A percentile compares a stretch with the other conserved stretches of the same genome.
phyloP scores from a whole-genome alignment of 2,329 filamentous ascomycete species.

The Chrysosporium queenslandicum region DNA sequence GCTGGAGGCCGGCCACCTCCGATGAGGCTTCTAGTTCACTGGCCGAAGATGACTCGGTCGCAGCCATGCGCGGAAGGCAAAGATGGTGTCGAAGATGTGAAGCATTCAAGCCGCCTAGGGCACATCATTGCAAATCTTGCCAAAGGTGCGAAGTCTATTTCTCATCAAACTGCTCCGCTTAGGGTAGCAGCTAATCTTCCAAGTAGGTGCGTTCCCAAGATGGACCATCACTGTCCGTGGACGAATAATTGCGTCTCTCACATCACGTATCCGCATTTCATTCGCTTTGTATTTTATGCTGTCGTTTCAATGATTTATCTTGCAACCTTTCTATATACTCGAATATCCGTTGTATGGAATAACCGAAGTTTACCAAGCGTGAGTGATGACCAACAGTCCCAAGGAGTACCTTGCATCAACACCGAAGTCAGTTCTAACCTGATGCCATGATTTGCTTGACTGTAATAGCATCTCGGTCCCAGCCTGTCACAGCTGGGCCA shows the following conservation, averaged over 20 bases:
- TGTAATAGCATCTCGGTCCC: conserved; percentile 49
- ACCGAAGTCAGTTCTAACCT: neutral
- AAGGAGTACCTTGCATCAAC: neutral
- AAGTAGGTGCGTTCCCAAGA: conserved; percentile 52
- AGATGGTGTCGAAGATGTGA: conserved; percentile 55
- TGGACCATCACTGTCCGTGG: conserved; percentile 61
- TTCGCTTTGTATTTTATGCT: conserved; percentile 53
- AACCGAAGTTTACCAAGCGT: conserved; percentile 49
- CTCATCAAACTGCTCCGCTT: neutral
- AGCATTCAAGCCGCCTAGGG: conserved; percentile 50
- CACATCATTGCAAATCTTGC: conserved; percentile 57
- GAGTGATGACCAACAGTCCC: conserved; percentile 23
- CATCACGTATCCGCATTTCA: conserved; percentile 55
- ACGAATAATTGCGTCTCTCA: conserved; percentile 57
- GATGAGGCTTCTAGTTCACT: conserved; percentile 15
- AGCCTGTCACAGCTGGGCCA: conserved; percentile 43
- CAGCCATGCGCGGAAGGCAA: conserved; percentile 22
- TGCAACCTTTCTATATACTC: conserved; percentile 45
- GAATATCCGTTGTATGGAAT: conserved; percentile 45
- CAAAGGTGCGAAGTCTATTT: conserved; percentile 37
- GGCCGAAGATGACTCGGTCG: neutral
- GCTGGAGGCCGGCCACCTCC: conserved; percentile 26
- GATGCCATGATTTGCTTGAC: neutral
- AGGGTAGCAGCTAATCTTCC: neutral
- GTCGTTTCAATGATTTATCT: conserved; percentile 49